phyloP scores from a whole-genome alignment of 2,329 filamentous ascomycete species.

The Graphium sp. region DNA sequence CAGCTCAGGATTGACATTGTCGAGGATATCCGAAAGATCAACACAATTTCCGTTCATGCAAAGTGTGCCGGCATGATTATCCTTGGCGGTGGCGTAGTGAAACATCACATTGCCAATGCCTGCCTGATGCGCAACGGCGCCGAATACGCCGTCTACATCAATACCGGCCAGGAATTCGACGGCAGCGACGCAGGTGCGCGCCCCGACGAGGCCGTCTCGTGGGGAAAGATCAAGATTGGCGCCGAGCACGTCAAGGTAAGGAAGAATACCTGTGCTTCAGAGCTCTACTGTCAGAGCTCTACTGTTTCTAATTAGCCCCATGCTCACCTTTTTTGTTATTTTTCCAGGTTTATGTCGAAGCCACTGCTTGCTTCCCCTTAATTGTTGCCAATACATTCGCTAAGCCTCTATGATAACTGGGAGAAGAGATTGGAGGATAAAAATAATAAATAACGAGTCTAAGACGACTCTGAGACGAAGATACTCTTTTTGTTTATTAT shows the following conservation, averaged over 20 bases:
- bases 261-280: slow-evolving; percentile 2
- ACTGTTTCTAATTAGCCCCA: background rate
- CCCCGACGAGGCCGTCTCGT: slow-evolving; percentile 92
- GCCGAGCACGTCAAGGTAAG: slow-evolving; percentile 78
- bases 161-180: slow-evolving; percentile 94
- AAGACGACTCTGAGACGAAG: too few relatives aligned
- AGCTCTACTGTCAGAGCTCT: background rate
- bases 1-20: slow-evolving; percentile 83
- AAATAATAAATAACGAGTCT: too few relatives aligned
- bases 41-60: slow-evolving; percentile 77
- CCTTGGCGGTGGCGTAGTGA: slow-evolving; percentile 83
- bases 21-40: slow-evolving; percentile 83
- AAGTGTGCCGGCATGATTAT: slow-evolving; percentile 90
- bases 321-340: too few relatives aligned
- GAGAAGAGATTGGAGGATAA: too few relatives aligned
- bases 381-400: slow-evolving; percentile 54
- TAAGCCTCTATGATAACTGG: too few relatives aligned
- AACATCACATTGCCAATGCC: slow-evolving; percentile 97
- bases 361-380: slow-evolving; percentile 47
- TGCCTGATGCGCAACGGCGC: slow-evolving; percentile 96
- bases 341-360: slow-evolving; percentile 43
- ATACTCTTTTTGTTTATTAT: too few relatives aligned
- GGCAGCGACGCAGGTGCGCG: slow-evolving; percentile 90
- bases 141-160: slow-evolving; percentile 93
- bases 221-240: slow-evolving; percentile 91